A percentile compares a stretch with the other conserved stretches of the same genome.
Evolutionary conservation across 805 yeast species (phyloP).

Genomic region (Lipomyces mesembrius): DNA sequence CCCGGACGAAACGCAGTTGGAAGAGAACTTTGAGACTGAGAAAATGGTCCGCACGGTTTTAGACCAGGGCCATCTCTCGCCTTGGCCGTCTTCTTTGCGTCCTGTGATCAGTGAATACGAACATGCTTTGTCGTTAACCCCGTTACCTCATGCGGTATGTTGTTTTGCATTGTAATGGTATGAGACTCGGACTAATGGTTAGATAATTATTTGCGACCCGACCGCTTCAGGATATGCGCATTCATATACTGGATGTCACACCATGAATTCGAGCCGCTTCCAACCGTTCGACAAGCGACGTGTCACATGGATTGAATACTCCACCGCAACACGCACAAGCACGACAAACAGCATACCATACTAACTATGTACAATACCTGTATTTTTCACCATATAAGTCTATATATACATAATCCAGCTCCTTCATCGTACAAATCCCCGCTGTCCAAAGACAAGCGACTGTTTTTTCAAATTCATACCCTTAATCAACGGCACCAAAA

Average conservation of each 20-base stretch:
- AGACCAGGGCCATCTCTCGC: conserved; percentile 88
- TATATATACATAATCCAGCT: neutral
- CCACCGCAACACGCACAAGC: conserved; percentile 52
- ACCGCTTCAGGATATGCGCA: conserved; percentile 73
- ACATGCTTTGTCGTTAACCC: conserved; percentile 69
- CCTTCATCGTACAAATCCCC: conserved; percentile 13
- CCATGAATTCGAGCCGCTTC: conserved; percentile 25
- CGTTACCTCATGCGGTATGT: conserved; percentile 67
- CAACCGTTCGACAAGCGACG: conserved; percentile 9
- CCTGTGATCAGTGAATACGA: conserved; percentile 75
- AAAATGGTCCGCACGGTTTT: conserved; percentile 63
- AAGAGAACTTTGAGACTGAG: conserved; percentile 11
- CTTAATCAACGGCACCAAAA: conserved; percentile 80
- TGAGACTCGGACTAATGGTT: neutral
- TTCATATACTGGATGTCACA: conserved; percentile 44
- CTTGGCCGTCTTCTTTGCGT: conserved; percentile 64
- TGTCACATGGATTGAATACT: conserved; percentile 74
- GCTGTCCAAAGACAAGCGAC: conserved; percentile 15
- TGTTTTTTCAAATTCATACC: conserved; percentile 66
- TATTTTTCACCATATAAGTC: neutral
- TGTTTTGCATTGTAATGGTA: conserved; percentile 22
- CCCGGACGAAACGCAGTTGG: conserved; percentile 8
- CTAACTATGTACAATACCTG: conserved; percentile 8
- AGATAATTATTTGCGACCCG: conserved; percentile 67
- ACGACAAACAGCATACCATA: conserved; percentile 7